phyloP scores from a whole-genome alignment of 805 yeast species.

The Candida sonorensis region DNA sequence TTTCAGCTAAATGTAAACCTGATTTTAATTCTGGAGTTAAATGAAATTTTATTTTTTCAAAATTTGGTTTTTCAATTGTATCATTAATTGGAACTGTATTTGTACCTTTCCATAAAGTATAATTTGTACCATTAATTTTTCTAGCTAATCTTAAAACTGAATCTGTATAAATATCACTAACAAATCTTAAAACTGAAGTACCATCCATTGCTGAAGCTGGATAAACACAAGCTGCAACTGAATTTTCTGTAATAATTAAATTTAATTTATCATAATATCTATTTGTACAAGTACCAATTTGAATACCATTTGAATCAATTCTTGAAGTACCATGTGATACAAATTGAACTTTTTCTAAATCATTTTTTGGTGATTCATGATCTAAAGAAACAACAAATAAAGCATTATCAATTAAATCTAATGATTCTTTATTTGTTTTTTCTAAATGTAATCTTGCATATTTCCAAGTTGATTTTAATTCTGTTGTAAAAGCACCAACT shows the following conservation, averaged over 20 bases:
- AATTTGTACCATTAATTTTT: constrained; percentile 50
- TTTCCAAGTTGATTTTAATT: constrained; percentile 43
- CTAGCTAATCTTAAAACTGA: constrained; percentile 49
- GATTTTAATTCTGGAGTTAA: constrained; percentile 40
- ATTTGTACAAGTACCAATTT: constrained; percentile 50
- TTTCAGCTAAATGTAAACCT: constrained; percentile 49
- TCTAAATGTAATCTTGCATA: constrained; percentile 36
- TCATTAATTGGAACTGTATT: constrained; percentile 28
- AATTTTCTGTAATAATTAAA: constrained; percentile 44
- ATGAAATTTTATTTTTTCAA: constrained; percentile 25
- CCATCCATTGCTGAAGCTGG: constrained; percentile 53
- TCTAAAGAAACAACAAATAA: constrained; percentile 48
- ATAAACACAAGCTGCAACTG: constrained; percentile 55
- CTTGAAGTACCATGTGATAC: constrained; percentile 47
- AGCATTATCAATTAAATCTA: constrained; percentile 40
- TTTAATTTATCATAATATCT: constrained; percentile 57
- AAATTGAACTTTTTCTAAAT: constrained; percentile 41
- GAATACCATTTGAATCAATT: constrained; percentile 40
- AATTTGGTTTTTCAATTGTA: constrained; percentile 31
- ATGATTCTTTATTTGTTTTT: constrained; percentile 29
- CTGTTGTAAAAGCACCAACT: constrained; percentile 50
- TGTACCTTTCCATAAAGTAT: constrained; percentile 44
- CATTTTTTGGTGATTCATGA: constrained; percentile 37
- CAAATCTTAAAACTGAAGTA: constrained; percentile 49
- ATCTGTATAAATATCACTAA: constrained; percentile 53